These are phyloP conservation scores for Chlamydomonas schloesseri DNA, from an alignment of 139 green algal genomes.

Conservation along the genomic window DNA sequence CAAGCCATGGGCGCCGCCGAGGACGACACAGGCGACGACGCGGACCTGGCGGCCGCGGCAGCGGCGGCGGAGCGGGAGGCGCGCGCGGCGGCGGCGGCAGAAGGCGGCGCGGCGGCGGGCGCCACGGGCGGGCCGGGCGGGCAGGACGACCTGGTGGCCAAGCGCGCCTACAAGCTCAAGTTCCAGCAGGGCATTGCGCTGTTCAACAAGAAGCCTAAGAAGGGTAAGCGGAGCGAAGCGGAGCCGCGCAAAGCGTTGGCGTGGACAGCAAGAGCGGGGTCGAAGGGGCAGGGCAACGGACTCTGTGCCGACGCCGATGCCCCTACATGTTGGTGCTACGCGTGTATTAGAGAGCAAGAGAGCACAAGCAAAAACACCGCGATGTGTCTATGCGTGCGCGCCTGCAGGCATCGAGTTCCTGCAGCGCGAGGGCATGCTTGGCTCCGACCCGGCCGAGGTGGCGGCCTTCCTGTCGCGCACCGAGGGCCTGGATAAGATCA, in stretches of 20 bases:
- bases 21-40: conserved; percentile 7
- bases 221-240: conserved; percentile 71
- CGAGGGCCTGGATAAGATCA: conserved; percentile 92
- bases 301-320: too few species aligned
- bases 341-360: too few species aligned
- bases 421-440: conserved; percentile 87
- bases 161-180: conserved; percentile 70
- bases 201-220: conserved; percentile 99
- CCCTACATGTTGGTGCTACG: too few species aligned
- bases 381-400: too few species aligned
- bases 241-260: too few species aligned
- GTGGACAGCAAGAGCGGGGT: too few species aligned
- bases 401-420: conserved; percentile 59
- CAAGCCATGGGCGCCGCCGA: background rate
- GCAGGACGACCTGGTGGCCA: conserved; percentile 48
- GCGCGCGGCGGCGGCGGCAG: background rate
- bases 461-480: conserved; percentile 75
- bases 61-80: conserved; percentile 23
- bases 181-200: conserved; percentile 87
- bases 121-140: background rate
- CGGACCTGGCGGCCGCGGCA: conserved; percentile 16
- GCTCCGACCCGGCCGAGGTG: conserved; percentile 72
- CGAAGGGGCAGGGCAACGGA: too few species aligned
- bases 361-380: too few species aligned
- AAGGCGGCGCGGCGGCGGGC: background rate